phyloP scores from a whole-genome alignment of 495 filamentous ascomycete genomes.

The Neurospora pannonica region DNA sequence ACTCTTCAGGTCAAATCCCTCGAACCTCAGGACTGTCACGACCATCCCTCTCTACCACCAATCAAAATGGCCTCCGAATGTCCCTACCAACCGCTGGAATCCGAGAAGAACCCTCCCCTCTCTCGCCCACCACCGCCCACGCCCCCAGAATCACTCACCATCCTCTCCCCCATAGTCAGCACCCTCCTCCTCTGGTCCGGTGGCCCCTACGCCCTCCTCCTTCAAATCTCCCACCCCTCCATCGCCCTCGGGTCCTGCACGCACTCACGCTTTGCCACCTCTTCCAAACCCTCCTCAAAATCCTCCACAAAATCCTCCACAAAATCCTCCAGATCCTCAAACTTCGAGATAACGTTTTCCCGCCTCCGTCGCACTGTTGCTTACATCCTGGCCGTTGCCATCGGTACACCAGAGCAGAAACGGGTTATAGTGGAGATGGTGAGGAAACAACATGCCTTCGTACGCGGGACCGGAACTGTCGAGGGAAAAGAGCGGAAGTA shows the following conservation, averaged over 20 bases:
- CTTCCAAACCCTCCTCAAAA: background rate
- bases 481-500: background rate
- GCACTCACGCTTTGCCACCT: constrained; percentile 7
- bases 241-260: constrained; percentile 6
- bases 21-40: too few species aligned
- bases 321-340: too few species aligned
- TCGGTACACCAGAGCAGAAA: background rate
- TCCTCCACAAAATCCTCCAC: too few species aligned
- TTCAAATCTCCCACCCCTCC: constrained; percentile 6
- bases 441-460: constrained; percentile 3
- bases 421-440: background rate
- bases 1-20: too few species aligned
- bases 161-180: background rate
- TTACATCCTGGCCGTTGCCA: constrained; percentile 3
- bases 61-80: background rate
- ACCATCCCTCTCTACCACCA: too few species aligned
- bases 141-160: background rate
- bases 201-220: constrained; percentile 7
- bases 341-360: background rate
- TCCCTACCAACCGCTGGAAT: background rate
- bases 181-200: constrained; percentile 6
- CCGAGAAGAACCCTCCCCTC: background rate
- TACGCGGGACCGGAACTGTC: background rate
- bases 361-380: constrained; percentile 6
- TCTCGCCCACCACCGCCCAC: background rate